Base-by-base conservation (phyloP, 805 yeast genomes). In the Saccharomycopsis sp. region DNA sequence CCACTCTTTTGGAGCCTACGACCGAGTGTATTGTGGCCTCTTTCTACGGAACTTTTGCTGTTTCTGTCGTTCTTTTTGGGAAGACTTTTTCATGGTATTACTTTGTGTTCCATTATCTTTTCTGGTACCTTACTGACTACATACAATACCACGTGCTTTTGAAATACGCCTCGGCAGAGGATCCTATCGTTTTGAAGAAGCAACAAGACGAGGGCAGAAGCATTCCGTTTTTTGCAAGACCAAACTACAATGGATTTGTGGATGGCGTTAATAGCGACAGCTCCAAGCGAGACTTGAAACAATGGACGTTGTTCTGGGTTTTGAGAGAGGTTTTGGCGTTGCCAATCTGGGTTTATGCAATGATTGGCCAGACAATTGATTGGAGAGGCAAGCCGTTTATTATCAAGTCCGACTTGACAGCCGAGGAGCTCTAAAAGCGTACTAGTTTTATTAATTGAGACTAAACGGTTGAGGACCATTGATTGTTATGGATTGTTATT, bases 1-100 rank as follows among this genome's bases (percentile, higher is more conserved):
- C 97, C 0, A 90, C 97, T 0, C 67, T 90, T 53, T 73, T 89
- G 24, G 97, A 90, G 66, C 97, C 97, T 2, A 79, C 91, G 4
- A 90, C 97, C 0, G 97, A 90, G 68, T 79, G 86, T 51, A 61
- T 90, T 1, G 68, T 89, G 2, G 78, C 84, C 63, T 94, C 92
- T 0, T 20, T 78, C 0, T 79, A 81, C 67, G 96, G 96, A 3
- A 73, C 85, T 0, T 80, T 75, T 66, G 85, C 84, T 2, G 63
- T 83, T 1, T 76, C 84, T 7, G 73, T 75, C 1, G 57, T 85
- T 16, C 71, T 80, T 44, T 67, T 72, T 8, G 62, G 68, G 46
- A 65, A 68, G 1, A 50, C 52, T 2, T 79, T 79, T 64, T 70
- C 64, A 56, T 62, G 63, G 61, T 20, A 54, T 58, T 73, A 79